Evolutionary conservation across 2,329 filamentous ascomycete genomes (phyloP).

Genomic region (Metarhizium robertsii): DNA sequence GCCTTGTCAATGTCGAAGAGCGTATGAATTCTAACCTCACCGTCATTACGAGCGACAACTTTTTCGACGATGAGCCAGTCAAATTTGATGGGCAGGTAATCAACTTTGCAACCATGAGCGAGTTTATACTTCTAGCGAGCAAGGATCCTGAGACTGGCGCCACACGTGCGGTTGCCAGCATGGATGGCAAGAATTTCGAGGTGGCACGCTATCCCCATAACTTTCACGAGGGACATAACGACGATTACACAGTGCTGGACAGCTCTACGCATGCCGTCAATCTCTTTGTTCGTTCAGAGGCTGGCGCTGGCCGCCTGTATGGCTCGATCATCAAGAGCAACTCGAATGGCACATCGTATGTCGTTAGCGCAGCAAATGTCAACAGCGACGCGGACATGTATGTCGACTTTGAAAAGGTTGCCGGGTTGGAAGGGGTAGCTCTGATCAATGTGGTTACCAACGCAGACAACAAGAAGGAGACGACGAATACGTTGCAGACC

Average conservation of each 20-base stretch:
- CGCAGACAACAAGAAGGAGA: slow-evolving; percentile 60
- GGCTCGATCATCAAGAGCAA: slow-evolving; percentile 96
- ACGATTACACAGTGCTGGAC: slow-evolving; percentile 86
- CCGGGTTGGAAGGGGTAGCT: slow-evolving; percentile 81
- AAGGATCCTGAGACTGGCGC: slow-evolving; percentile 58
- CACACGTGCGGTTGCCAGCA: slow-evolving; percentile 69
- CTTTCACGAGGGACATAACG: slow-evolving; percentile 68
- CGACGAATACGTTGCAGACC: slow-evolving; percentile 74
- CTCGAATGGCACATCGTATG: slow-evolving; percentile 93
- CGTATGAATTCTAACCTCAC: slow-evolving; percentile 52
- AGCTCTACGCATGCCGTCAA: slow-evolving; percentile 93
- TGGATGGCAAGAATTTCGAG: slow-evolving; percentile 78
- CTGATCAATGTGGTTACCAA: slow-evolving; percentile 83
- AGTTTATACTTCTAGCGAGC: slow-evolving; percentile 87
- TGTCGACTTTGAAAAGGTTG: slow-evolving; percentile 95
- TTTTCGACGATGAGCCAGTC: slow-evolving; percentile 50
- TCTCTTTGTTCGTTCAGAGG: slow-evolving; percentile 78
- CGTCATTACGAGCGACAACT: slow-evolving; percentile 70
- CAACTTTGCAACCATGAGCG: slow-evolving; percentile 88
- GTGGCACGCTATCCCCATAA: slow-evolving; percentile 78
- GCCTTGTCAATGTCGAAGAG: slow-evolving; percentile 46
- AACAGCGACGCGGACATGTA: slow-evolving; percentile 70
- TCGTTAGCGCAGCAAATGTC: slow-evolving; percentile 70
- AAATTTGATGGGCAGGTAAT: slow-evolving; percentile 50
- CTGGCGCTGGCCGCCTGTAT: slow-evolving; percentile 54